Percentiles rank a stretch among this genome's conserved stretches.
Evolutionary conservation across 2,329 filamentous ascomycete genomes (phyloP).

Genomic region (Neopestalotiopsis sp.): DNA sequence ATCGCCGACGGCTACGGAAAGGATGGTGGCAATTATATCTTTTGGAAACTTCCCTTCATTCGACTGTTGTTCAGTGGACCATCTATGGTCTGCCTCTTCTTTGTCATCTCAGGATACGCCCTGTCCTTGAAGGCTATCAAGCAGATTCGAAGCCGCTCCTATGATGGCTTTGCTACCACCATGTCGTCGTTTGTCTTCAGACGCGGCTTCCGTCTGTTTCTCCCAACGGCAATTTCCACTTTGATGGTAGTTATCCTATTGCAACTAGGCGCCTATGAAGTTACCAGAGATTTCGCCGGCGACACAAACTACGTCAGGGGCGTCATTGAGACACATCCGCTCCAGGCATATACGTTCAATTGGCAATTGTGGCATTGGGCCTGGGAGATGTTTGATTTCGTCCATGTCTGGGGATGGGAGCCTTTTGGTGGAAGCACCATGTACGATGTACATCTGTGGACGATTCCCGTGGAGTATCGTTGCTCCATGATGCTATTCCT

Average conservation of each 20-base stretch:
- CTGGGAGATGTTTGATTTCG: conserved; percentile 52
- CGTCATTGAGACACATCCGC: conserved; percentile 53
- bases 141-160: conserved; percentile 43
- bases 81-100: conserved; percentile 65
- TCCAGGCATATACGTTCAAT: conserved; percentile 39
- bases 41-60: conserved; percentile 58
- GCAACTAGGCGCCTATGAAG: conserved; percentile 52
- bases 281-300: conserved; percentile 50
- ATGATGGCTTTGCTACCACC: conserved; percentile 46
- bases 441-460: conserved; percentile 67
- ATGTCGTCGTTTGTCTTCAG: conserved; percentile 58
- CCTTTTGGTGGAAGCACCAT: conserved; percentile 51
- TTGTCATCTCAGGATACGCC: conserved; percentile 66
- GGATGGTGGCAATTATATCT: conserved; percentile 46
- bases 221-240: conserved; percentile 56
- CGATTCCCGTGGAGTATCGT: conserved; percentile 65
- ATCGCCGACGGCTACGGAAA: conserved; percentile 57
- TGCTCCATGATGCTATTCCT: conserved; percentile 64
- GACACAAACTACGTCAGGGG: conserved; percentile 51
- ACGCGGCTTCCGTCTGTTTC: conserved; percentile 55
- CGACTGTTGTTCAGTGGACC: conserved; percentile 60
- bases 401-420: conserved; percentile 58
- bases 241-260: conserved; percentile 51
- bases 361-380: conserved; percentile 53
- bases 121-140: conserved; percentile 59